phyloP scores from a whole-genome alignment of 1,139 yeast species.

The Nakaseomyces delphensis region DNA sequence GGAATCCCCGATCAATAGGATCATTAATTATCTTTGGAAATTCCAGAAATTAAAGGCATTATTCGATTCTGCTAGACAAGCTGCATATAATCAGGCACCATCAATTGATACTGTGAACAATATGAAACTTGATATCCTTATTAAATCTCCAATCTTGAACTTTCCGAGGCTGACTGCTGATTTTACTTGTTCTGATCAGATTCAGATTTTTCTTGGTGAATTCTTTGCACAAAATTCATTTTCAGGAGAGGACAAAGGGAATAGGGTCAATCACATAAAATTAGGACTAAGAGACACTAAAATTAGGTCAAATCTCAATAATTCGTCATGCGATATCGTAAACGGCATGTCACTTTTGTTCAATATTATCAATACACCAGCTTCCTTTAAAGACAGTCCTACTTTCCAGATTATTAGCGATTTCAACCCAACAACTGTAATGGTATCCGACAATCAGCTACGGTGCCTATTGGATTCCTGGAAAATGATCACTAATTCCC shows the following conservation, averaged over 20 bases:
- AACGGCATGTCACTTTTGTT: slow-evolving; percentile 61
- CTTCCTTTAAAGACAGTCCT: slow-evolving; percentile 39
- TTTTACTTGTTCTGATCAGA: slow-evolving; percentile 42
- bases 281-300: slow-evolving; percentile 69
- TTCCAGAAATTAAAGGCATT: slow-evolving; percentile 80
- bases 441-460: slow-evolving; percentile 72
- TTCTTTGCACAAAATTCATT: slow-evolving; percentile 62
- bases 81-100: slow-evolving; percentile 54
- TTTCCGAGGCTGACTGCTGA: slow-evolving; percentile 56
- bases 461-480: slow-evolving; percentile 48
- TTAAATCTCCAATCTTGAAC: slow-evolving; percentile 74
- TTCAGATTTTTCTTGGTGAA: slow-evolving; percentile 78
- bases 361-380: slow-evolving; percentile 48
- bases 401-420: slow-evolving; percentile 48
- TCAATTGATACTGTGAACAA: slow-evolving; percentile 37
- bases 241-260: slow-evolving; percentile 23
- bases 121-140: slow-evolving; percentile 61
- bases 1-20: slow-evolving; percentile 67
- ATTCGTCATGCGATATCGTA: slow-evolving; percentile 57
- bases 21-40: slow-evolving; percentile 59
- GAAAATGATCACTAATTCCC: slow-evolving; percentile 51
- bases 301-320: slow-evolving; percentile 44
- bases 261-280: slow-evolving; percentile 42
- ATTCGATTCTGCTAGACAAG: slow-evolving; percentile 80
- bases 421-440: slow-evolving; percentile 57